These are phyloP conservation scores for Lodderomyces beijingensis DNA, from an alignment of 1,139 yeast species.

Conservation along the genomic window DNA sequence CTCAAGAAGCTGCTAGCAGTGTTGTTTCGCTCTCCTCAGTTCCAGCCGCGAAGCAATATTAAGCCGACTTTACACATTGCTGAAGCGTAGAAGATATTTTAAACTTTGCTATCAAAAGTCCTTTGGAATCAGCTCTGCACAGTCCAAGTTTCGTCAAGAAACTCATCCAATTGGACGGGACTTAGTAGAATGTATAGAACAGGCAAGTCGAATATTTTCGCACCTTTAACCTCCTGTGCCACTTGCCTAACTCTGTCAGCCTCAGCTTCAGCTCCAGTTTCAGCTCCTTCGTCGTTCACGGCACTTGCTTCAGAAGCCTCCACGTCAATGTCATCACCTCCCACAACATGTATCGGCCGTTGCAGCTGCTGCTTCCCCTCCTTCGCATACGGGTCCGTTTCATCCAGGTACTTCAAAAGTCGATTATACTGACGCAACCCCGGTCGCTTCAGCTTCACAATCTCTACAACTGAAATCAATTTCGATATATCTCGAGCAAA, in stretches of 20 bases:
- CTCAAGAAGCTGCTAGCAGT: too few species aligned
- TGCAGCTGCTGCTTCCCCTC: conserved; percentile 3
- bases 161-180: conserved; percentile 5
- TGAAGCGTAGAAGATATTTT: too few species aligned
- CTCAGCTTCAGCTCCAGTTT: neutral
- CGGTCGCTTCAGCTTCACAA: conserved; percentile 16
- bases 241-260: conserved; percentile 3
- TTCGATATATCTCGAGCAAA: conserved; percentile 21
- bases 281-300: conserved; percentile 4
- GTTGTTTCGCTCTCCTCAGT: too few species aligned
- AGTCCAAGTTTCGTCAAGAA: conserved; percentile 14
- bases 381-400: conserved; percentile 12
- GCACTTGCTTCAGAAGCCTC: conserved; percentile 2
- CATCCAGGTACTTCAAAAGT: conserved; percentile 7
- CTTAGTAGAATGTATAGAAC: conserved; percentile 17
- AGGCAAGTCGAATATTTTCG: conserved; percentile 19
- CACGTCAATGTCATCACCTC: conserved; percentile 1
- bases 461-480: conserved; percentile 24
- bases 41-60: too few species aligned
- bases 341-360: conserved; percentile 3
- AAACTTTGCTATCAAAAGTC: too few species aligned
- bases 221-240: conserved; percentile 13
- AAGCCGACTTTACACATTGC: too few species aligned
- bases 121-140: conserved; percentile 10
- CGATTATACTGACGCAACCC: conserved; percentile 12